Percentiles rank a stretch among this genome's conserved stretches.
Conservation (phyloP, 2,329 filamentous ascomycete genomes). For the Neonectria sp. region DNA sequence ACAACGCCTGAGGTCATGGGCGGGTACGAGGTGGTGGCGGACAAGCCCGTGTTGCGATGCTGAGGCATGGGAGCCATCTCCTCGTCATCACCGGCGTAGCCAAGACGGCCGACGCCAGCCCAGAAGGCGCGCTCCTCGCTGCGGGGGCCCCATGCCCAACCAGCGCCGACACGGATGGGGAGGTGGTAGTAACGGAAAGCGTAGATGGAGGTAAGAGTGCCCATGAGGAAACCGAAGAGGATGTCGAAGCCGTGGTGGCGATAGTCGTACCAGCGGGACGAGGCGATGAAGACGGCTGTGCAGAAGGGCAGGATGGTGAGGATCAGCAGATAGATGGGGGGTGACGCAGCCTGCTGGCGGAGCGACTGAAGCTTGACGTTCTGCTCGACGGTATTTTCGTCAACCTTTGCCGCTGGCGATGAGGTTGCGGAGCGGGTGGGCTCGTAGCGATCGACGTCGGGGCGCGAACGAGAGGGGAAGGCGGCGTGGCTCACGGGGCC, state of each 20-base stretch:
- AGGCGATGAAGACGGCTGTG: constrained; percentile 84
- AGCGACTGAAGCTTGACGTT: constrained; percentile 54
- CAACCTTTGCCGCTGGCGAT: constrained; percentile 45
- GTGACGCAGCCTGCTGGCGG: constrained; percentile 83
- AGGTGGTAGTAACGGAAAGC: constrained; percentile 90
- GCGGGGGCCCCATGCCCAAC: constrained; percentile 91
- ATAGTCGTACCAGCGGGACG: constrained; percentile 89
- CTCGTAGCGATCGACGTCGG: constrained; percentile 57
- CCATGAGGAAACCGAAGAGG: constrained; percentile 86
- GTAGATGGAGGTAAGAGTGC: constrained; percentile 78
- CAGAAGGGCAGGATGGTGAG: constrained; percentile 80
- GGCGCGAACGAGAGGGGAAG: constrained; percentile 77
- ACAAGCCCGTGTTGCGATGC: constrained; percentile 43
- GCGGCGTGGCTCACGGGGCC: constrained; percentile 78
- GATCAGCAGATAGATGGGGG: constrained; percentile 83
- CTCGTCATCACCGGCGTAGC: constrained; percentile 64
- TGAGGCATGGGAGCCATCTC: constrained; percentile 35
- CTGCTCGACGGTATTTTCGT: constrained; percentile 43
- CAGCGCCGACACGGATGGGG: constrained; percentile 80
- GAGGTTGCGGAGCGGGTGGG: constrained; percentile 42
- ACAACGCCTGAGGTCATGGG: constrained; percentile 41
- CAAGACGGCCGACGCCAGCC: constrained; percentile 77
- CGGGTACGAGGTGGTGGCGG: constrained; percentile 48
- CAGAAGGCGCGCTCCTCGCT: constrained; percentile 82
- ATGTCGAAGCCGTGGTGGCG: constrained; percentile 96